phyloP scores from a whole-genome alignment of 495 filamentous ascomycete species.

The Pyrenula massariospora region DNA sequence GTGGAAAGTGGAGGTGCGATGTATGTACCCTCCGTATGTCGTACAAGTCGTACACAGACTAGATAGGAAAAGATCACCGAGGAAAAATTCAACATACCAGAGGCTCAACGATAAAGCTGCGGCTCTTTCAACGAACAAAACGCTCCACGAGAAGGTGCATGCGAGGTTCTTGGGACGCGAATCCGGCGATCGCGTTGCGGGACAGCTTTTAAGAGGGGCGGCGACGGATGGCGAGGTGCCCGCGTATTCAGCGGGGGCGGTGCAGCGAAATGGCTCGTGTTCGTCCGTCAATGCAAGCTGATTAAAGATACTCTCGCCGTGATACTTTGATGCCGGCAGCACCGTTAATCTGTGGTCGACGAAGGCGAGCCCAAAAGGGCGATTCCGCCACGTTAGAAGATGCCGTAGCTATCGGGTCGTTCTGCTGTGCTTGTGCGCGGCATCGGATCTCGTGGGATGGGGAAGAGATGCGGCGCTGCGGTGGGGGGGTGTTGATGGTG shows the following conservation, averaged over 20 bases:
- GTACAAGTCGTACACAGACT: not conserved
- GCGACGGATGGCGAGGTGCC: not conserved
- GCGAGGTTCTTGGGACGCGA: too few species aligned
- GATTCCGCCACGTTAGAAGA: too few species aligned
- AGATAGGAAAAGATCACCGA: not conserved
- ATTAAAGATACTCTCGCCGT: not conserved
- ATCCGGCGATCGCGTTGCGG: not conserved
- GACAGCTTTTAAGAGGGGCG: not conserved
- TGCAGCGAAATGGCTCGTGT: not conserved
- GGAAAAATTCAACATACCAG: not conserved
- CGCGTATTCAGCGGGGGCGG: not conserved
- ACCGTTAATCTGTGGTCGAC: not conserved
- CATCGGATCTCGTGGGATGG: not conserved
- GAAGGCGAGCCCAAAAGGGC: too few species aligned
- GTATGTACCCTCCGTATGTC: too few species aligned
- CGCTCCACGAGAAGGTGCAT: too few species aligned
- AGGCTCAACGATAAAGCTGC: not conserved
- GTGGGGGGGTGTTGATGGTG: not conserved
- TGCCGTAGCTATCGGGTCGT: not conserved
- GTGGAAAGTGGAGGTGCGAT: not conserved
- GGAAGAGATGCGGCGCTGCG: not conserved
- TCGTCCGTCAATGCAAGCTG: not conserved
- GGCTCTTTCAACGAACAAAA: not conserved
- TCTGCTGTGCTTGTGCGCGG: not conserved
- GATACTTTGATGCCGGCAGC: not conserved